Percentiles rank a stretch among this genome's conserved stretches.
Evolutionary conservation across 768 basidiomycete species (phyloP).

Genomic region (Boletus patriciae): DNA sequence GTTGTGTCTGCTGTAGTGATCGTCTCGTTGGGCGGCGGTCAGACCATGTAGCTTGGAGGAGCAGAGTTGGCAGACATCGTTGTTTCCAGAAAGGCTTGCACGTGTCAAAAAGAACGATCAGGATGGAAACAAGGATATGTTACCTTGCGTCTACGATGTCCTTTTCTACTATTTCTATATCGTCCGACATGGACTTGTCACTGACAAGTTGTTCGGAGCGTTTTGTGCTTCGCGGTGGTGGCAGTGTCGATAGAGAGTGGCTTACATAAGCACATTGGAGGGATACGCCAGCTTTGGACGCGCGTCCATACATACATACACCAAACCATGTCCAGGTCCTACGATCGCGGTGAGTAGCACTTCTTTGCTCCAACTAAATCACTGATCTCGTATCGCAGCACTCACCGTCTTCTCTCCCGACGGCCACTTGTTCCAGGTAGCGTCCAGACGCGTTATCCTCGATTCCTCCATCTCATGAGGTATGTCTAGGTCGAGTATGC

Average conservation of each 20-base stretch:
- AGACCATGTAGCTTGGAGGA: constrained; percentile 39
- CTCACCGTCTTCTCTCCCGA: constrained; percentile 98
- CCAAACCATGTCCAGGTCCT: constrained; percentile 80
- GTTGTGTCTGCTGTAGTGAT: constrained; percentile 59
- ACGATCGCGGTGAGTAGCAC: constrained; percentile 85
- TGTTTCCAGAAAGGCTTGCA: constrained; percentile 13
- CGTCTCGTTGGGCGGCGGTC: constrained; percentile 40
- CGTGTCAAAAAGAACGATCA: background rate
- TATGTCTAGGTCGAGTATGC: constrained; percentile 91
- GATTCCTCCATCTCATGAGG: constrained; percentile 15
- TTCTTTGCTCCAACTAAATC: background rate
- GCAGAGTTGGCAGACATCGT: constrained; percentile 55
- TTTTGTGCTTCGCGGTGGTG: constrained; percentile 3
- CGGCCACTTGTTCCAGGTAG: constrained; percentile 96
- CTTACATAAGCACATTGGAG: constrained; percentile 27
- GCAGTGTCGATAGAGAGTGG: background rate
- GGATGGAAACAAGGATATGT: background rate
- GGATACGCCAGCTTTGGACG: constrained; percentile 40
- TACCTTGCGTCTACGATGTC: constrained; percentile 13
- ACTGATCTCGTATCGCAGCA: constrained; percentile 47
- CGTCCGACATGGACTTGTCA: constrained; percentile 17
- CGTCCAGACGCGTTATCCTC: constrained; percentile 30
- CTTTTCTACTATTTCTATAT: constrained; percentile 27
- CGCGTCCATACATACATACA: constrained; percentile 46
- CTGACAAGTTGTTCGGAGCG: no score